These are phyloP conservation scores for Hypoxylon sp. DNA, from an alignment of 2,329 filamentous ascomycete genomes.

Conservation along the genomic window DNA sequence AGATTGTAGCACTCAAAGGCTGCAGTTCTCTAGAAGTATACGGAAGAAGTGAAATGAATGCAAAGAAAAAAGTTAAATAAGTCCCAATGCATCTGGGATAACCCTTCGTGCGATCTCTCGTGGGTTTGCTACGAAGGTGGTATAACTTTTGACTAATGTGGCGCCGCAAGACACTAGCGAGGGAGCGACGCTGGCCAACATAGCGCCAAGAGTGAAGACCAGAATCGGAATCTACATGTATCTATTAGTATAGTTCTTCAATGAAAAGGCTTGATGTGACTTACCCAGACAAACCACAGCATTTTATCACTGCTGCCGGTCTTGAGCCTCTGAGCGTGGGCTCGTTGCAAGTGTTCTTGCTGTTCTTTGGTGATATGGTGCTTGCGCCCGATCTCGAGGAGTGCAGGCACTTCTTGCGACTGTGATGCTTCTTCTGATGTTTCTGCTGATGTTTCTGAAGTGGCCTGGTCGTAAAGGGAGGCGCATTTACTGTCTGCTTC, in stretches of 20 bases:
- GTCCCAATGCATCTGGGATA: conserved; percentile 9
- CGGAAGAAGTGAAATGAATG: conserved; percentile 2
- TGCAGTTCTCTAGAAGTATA: conserved; percentile 8
- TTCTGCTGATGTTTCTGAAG: conserved; percentile 53
- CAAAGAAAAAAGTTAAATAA: conserved; percentile 20
- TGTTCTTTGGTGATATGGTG: conserved; percentile 75
- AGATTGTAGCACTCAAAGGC: neutral
- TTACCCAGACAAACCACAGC: conserved; percentile 78
- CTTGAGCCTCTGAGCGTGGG: conserved; percentile 74
- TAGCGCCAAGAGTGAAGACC: conserved; percentile 55
- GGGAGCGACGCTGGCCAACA: conserved; percentile 56
- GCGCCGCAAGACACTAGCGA: conserved; percentile 44
- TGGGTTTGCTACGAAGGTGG: conserved; percentile 42
- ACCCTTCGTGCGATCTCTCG: conserved; percentile 36
- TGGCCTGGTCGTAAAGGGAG: conserved; percentile 65
- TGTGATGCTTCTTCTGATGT: conserved; percentile 50
- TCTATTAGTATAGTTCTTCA: conserved; percentile 36
- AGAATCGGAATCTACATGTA: conserved; percentile 56
- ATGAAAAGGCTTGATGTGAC: conserved; percentile 15
- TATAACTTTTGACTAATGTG: conserved; percentile 35
- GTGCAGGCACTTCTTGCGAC: conserved; percentile 54
- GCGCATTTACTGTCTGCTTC: conserved; percentile 72
- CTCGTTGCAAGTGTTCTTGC: conserved; percentile 73
- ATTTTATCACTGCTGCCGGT: conserved; percentile 74
- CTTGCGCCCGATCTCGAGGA: conserved; percentile 74